These are phyloP conservation scores for Salmacisia buchloeana DNA, from an alignment of 1,284 basidiomycete species.

Conservation along the genomic window DNA sequence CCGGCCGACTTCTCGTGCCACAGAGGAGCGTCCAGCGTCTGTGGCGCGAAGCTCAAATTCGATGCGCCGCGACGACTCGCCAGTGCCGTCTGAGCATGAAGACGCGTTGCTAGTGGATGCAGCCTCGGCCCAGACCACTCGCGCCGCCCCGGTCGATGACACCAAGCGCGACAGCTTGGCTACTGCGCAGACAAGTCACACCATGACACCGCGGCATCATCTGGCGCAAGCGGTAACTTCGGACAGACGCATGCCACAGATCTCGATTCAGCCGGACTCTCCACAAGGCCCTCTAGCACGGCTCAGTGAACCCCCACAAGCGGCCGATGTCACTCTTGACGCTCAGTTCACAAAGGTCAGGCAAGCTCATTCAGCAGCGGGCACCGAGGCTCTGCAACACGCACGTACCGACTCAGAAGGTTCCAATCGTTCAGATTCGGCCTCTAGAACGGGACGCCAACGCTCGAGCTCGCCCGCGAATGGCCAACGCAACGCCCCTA, in stretches of 20 bases:
- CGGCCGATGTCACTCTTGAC: neutral
- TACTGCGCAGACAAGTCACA: constrained; percentile 1
- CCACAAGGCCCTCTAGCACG: neutral
- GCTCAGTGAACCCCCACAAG: neutral
- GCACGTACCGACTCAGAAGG: too few relatives aligned
- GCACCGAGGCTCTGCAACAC: too few relatives aligned
- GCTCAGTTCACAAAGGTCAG: too few relatives aligned
- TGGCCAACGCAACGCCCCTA: neutral
- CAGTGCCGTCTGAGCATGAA: too few relatives aligned
- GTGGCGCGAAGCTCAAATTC: neutral
- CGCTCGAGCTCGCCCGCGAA: neutral
- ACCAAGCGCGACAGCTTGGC: constrained; percentile 4
- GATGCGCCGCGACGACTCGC: neutral
- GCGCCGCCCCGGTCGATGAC: too few relatives aligned
- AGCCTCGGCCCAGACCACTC: too few relatives aligned
- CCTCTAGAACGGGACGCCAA: neutral
- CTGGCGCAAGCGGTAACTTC: neutral
- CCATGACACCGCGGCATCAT: neutral
- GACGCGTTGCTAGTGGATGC: too few relatives aligned
- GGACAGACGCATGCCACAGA: neutral
- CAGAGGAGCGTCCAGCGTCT: too few relatives aligned
- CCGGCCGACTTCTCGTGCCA: neutral
- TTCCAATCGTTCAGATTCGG: too few relatives aligned
- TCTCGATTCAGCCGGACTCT: constrained; percentile 1
- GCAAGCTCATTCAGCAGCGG: too few relatives aligned